Conservation (phyloP, 768 basidiomycete species). For the Pulveroboletus frians region DNA sequence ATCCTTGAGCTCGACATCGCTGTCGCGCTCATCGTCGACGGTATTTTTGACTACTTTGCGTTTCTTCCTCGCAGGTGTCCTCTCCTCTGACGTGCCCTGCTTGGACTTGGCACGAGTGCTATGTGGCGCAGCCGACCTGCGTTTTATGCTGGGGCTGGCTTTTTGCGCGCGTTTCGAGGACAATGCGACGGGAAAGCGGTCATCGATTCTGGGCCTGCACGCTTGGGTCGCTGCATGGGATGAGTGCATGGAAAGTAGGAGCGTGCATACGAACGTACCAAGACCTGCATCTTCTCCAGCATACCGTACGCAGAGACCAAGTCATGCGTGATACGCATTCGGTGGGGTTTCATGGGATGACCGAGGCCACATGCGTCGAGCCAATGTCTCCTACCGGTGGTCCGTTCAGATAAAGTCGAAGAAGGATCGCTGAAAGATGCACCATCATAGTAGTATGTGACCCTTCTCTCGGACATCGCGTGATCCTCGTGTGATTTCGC, state of each 20-base stretch:
- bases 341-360: constrained; percentile 95
- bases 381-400: constrained; percentile 57
- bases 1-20: constrained; percentile 47
- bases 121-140: not conserved
- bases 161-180: constrained; percentile 27
- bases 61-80: constrained; percentile 22
- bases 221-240: constrained; percentile 55
- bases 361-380: constrained; percentile 75
- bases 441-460: constrained; percentile 81
- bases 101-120: constrained; percentile 15
- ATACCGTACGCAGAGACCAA: constrained; percentile 87
- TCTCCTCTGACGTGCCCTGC: constrained; percentile 18
- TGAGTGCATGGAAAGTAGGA: not conserved
- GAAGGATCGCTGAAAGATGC: constrained; percentile 16
- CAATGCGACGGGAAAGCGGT: constrained; percentile 61
- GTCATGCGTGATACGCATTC: constrained; percentile 92
- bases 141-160: constrained; percentile 4
- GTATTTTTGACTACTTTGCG: constrained; percentile 16
- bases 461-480: constrained; percentile 64
- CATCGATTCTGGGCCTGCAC: constrained; percentile 73
- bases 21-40: constrained; percentile 28
- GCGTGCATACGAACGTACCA: constrained; percentile 42
- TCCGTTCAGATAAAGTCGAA: constrained; percentile 1
- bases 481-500: not conserved
- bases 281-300: constrained; percentile 89